phyloP scores from a whole-genome alignment of 148 eudicot species.

The Nepenthes mirabilis region DNA sequence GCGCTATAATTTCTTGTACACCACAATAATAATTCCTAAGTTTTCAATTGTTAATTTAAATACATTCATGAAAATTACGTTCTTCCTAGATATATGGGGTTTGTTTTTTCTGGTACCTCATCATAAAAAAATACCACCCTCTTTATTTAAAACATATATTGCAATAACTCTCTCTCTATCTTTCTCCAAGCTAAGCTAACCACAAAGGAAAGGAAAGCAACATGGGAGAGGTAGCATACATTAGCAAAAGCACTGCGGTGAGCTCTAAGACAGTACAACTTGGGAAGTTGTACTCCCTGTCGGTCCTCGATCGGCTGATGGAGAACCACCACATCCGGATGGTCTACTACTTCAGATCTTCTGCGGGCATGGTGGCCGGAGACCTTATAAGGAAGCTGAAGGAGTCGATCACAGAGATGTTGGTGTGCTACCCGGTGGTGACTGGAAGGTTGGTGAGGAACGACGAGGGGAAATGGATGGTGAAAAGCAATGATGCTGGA shows the following conservation, averaged over 20 bases:
- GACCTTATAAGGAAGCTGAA: slow-evolving; percentile 19
- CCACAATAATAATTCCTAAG: too few relatives aligned
- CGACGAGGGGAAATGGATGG: slow-evolving; percentile 36
- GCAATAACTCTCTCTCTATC: too few relatives aligned
- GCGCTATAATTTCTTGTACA: too few relatives aligned
- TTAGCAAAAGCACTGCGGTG: slow-evolving; percentile 34
- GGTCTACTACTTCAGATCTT: slow-evolving; percentile 34
- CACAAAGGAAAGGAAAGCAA: slow-evolving; percentile 6
- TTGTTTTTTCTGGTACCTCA: too few relatives aligned
- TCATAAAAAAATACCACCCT: too few relatives aligned
- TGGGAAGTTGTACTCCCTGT: slow-evolving; percentile 24
- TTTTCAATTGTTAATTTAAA: too few relatives aligned
- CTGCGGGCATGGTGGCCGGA: slow-evolving; percentile 8
- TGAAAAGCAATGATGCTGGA: slow-evolving; percentile 71
- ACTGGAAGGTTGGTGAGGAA: slow-evolving; percentile 37
- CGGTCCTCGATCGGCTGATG: slow-evolving; percentile 50
- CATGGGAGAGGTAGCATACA: slow-evolving; percentile 14
- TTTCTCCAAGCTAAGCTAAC: too few relatives aligned
- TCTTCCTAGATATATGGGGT: too few relatives aligned
- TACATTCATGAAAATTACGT: too few relatives aligned
- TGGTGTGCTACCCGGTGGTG: slow-evolving; percentile 21
- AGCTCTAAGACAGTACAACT: slow-evolving; percentile 32
- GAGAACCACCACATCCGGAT: slow-evolving; percentile 30
- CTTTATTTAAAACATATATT: too few relatives aligned
- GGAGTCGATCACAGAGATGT: slow-evolving; percentile 27